Percentiles rank a stretch among this genome's conserved stretches.
phyloP scores from a whole-genome alignment of 192 early-diverging fungal species.

The Dimargaris verticillata region DNA sequence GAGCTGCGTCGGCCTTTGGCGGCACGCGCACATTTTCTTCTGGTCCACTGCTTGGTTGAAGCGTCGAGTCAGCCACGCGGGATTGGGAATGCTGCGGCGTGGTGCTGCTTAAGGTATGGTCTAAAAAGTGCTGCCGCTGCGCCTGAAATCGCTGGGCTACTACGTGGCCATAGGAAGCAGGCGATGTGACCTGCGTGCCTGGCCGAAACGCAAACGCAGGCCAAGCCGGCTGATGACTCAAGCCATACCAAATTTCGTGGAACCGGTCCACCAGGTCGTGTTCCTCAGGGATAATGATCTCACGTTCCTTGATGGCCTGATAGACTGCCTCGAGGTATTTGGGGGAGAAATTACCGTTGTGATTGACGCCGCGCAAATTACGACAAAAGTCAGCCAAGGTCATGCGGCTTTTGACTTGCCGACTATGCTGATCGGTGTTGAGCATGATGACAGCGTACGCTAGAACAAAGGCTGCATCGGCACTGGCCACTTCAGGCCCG shows the following conservation, averaged over 20 bases:
- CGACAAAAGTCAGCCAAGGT: constrained; percentile 72
- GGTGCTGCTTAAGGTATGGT: constrained; percentile 14
- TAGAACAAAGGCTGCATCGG: constrained; percentile 73
- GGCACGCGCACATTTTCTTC: too few species aligned
- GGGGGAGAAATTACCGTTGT: constrained; percentile 57
- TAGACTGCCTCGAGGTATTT: constrained; percentile 77
- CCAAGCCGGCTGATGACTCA: constrained; percentile 31
- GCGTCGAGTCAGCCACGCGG: too few species aligned
- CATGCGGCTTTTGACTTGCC: constrained; percentile 80
- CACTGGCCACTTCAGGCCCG: constrained; percentile 49
- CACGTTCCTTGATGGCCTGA: constrained; percentile 70
- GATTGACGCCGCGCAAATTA: constrained; percentile 81
- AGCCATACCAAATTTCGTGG: constrained; percentile 83
- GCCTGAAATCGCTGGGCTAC: constrained; percentile 31
- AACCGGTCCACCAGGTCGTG: constrained; percentile 89
- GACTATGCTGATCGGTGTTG: constrained; percentile 97
- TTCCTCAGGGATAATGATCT: constrained; percentile 95
- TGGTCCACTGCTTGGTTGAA: too few species aligned
- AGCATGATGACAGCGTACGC: constrained; percentile 92
- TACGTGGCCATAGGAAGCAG: constrained; percentile 64
- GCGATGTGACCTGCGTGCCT: constrained; percentile 49
- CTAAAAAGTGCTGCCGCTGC: constrained; percentile 13
- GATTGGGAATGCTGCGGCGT: constrained; percentile 15
- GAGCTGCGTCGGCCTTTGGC: background rate
- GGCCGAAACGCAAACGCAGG: constrained; percentile 35